Base-by-base conservation (phyloP, 768 basidiomycete species). In the Mycena olivaceomarginata region DNA sequence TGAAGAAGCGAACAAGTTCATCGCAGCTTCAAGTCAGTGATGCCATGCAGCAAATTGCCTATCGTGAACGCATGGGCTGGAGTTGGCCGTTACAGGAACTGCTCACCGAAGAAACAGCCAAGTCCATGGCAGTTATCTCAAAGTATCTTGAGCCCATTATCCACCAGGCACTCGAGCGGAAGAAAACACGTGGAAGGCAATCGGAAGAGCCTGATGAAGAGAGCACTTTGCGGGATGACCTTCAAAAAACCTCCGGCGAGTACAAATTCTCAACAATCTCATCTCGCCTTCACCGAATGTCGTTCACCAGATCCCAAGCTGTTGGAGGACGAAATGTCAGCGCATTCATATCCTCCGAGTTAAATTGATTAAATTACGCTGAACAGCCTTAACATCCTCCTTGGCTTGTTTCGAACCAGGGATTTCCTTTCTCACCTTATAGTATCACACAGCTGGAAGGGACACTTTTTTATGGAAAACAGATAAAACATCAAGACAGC, bases 51-150 rank as follows among this genome's bases (percentile, higher is more conserved):
- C 62, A 69, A 8, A 51, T 31, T 41, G 60, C 69, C 15, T 65
- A 22, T 40, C 65, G 43, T 22, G 60, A 57, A 56, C 79, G n/a
- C 31, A 16, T 57, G 10, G 74, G 74, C 11, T 60, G 66, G 67
- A 68, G 72, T n/a, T 81, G 80, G 80, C 73, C 76, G 25, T 53
- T 79, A n/a, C 70, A 20, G 12, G 80, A 81, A 40, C 46, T 81
- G n/a, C 70, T 67, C 41, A 43, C 51, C 25, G 80, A 81, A 25
- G 39, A 51, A 56, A 70, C 79, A 12, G 74, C 67, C 0, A 46
- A 59, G 62, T 48, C 72, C 13, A 81, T 80, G 80, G 25, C 62
- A 2, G 60, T 76, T 13, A 69, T 81, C 10, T 40, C 53, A 8
- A 64, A 25, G 4, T 81, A 43, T 43, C 51, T 81, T 2, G 76